Evolutionary conservation across 306 rosid species (phyloP), one percentile per base, ranked within the genome.

Genomic region (Lagenaria siceraria): DNA sequence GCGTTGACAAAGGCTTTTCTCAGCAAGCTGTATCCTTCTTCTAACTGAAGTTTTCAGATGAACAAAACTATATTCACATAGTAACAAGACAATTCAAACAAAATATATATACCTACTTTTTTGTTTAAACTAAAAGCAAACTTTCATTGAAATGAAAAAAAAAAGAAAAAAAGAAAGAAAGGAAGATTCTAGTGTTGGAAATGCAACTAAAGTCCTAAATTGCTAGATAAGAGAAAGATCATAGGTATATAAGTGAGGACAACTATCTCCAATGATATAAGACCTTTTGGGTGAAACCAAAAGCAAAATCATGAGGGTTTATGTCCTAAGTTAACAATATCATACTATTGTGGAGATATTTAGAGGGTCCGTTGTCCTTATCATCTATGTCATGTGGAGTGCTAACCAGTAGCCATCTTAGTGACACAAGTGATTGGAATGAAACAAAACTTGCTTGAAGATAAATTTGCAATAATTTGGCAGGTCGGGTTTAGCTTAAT

Each of bases 1-100:
- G 90, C 78, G 64, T 78, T 76, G 46, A 25, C 61, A 72, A 91
- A 83, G 82, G 90, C 88, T 83, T 79, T 83, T 86, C 87, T 85
- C 72, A 94, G 85, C 87, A 91, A 79, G 74, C 49, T 25, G 78
- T 84, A 92, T 18, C 86, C 97, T 84, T 87, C 94, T 80, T 85
- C 96, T 94, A 94, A 77, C 98, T 91, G 92, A 83, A 87, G 86
- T 83, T 66, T 31, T 54, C 60, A 36, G 42, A 64, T 29, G 42
- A 62, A 27, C 33, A 17, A 60, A 63, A 76, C 61, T 27, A 29
- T n/a, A 18, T 43, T 51, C 19, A 29, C 29, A 31, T 19, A 24
- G 80, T 46, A 63, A 27, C 76, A 10, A 66, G 19, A 49, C 40
- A 75, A 77, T 77, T n/a, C 71, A 76, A 75, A 36, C 60, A 61